A percentile compares a stretch with the other conserved stretches of the same genome.
Conservation (phyloP, 2,329 filamentous ascomycete species). For the Cordyceps pruinosa region DNA sequence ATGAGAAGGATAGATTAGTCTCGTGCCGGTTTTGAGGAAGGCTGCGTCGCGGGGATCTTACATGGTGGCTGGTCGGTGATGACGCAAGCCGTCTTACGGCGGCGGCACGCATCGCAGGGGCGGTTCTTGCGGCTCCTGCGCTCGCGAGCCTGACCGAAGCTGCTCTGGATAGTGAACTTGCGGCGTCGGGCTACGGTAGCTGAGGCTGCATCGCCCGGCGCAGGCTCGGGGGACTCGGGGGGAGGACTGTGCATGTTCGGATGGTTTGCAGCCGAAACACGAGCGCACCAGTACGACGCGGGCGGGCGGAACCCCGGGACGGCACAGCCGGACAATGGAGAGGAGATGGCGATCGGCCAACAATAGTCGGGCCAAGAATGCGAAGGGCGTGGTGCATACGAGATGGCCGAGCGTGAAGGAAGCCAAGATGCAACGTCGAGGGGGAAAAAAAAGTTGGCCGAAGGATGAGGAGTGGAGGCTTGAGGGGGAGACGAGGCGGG, state of each 20-base stretch:
- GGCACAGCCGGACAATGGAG: background rate
- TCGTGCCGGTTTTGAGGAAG: too few relatives aligned
- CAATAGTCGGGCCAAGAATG: constrained; percentile 1
- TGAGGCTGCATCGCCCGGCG: background rate
- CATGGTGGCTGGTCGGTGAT: constrained; percentile 38
- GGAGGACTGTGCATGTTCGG: constrained; percentile 11
- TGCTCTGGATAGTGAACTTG: constrained; percentile 35
- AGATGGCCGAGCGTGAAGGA: constrained; percentile 1
- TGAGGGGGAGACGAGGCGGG: background rate
- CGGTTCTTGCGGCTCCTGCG: constrained; percentile 39
- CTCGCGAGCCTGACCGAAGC: constrained; percentile 33
- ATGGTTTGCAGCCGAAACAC: background rate
- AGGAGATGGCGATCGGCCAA: background rate
- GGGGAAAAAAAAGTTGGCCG: constrained; percentile 13
- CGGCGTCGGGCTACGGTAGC: constrained; percentile 19
- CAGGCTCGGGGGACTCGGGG: background rate
- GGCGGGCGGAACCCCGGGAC: background rate
- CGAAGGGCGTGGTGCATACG: background rate
- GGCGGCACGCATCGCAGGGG: constrained; percentile 39
- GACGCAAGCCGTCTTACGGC: constrained; percentile 40
- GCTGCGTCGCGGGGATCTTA: too few relatives aligned
- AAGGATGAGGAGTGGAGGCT: constrained; percentile 10
- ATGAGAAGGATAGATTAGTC: too few relatives aligned
- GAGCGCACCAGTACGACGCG: background rate
- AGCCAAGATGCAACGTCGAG: constrained; percentile 3